Conservation (phyloP, 1,284 basidiomycete genomes). For the Cystobasidium sp. region DNA sequence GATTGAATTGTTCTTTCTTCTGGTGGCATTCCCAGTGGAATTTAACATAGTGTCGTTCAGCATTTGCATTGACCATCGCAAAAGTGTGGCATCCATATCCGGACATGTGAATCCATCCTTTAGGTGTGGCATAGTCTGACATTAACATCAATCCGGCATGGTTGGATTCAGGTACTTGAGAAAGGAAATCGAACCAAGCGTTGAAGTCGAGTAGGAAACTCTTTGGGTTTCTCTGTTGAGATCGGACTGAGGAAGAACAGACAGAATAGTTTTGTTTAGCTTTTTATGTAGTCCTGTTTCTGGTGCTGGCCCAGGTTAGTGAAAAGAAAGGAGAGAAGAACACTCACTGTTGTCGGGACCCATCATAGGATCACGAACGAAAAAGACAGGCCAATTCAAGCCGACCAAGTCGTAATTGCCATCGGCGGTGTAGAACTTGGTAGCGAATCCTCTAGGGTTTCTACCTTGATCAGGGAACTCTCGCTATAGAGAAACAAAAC, state of each 20-base stretch:
- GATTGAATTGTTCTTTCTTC: conserved; percentile 52
- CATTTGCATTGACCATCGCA: conserved; percentile 67
- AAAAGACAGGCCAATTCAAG: conserved; percentile 76
- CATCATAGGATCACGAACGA: conserved; percentile 72
- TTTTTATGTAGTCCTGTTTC: background rate
- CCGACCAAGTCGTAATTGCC: conserved; percentile 83
- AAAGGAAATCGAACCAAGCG: conserved; percentile 57
- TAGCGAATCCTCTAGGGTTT: conserved; percentile 79
- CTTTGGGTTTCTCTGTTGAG: conserved; percentile 56
- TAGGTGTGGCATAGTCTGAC: conserved; percentile 55
- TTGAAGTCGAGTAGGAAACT: conserved; percentile 53
- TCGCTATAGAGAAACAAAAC: conserved; percentile 37
- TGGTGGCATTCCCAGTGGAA: conserved; percentile 55
- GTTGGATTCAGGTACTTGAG: conserved; percentile 56
- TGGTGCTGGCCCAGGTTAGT: background rate
- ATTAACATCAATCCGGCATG: conserved; percentile 56
- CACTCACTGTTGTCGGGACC: conserved; percentile 70
- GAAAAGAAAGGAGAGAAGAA: background rate
- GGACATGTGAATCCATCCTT: conserved; percentile 52
- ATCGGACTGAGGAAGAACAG: conserved; percentile 46
- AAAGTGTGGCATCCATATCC: conserved; percentile 49
- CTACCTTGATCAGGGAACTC: conserved; percentile 69
- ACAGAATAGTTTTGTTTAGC: background rate
- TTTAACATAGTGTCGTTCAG: conserved; percentile 77
- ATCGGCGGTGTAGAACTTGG: conserved; percentile 76